These are phyloP conservation scores for Neurospora discreta DNA, from an alignment of 495 filamentous ascomycete species.

Conservation along the genomic window DNA sequence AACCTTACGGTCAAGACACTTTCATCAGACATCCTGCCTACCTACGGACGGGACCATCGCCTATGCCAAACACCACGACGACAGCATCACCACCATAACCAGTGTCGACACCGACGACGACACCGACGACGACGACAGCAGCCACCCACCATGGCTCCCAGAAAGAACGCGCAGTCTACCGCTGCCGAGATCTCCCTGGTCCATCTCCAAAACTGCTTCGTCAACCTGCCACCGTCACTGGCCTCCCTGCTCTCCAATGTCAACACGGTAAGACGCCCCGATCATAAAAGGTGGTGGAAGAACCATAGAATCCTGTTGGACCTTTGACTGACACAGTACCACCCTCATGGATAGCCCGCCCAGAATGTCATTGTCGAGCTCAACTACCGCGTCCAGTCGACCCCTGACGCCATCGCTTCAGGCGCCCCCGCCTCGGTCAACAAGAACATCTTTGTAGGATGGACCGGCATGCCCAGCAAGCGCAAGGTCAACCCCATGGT, in stretches of 20 bases:
- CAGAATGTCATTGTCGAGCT: constrained; percentile 96
- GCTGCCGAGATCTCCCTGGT: constrained; percentile 69
- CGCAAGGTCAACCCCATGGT: constrained; percentile 62
- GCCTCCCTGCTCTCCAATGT: constrained; percentile 73
- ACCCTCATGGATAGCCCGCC: constrained; percentile 43
- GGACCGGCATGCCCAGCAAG: constrained; percentile 96
- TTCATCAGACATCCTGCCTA: not conserved
- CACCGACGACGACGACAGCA: not conserved
- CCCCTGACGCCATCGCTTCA: constrained; percentile 25
- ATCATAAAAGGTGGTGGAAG: not conserved
- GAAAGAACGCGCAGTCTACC: constrained; percentile 53
- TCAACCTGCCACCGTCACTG: constrained; percentile 82
- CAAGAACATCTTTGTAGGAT: constrained; percentile 75
- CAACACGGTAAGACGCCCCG: constrained; percentile 59
- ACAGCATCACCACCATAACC: not conserved
- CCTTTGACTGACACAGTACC: not conserved
- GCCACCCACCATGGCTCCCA: constrained; percentile 42
- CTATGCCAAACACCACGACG: not conserved
- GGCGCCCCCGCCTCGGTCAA: constrained; percentile 29
- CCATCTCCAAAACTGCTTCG: constrained; percentile 83
- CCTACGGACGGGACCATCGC: no score
- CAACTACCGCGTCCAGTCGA: constrained; percentile 42
- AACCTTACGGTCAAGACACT: not conserved
- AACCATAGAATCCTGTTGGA: not conserved
- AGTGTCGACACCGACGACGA: not conserved